Evolutionary conservation across 2,329 filamentous ascomycete species (phyloP), one percentile per base, ranked within the genome.

Genomic region (Claviceps capensis): DNA sequence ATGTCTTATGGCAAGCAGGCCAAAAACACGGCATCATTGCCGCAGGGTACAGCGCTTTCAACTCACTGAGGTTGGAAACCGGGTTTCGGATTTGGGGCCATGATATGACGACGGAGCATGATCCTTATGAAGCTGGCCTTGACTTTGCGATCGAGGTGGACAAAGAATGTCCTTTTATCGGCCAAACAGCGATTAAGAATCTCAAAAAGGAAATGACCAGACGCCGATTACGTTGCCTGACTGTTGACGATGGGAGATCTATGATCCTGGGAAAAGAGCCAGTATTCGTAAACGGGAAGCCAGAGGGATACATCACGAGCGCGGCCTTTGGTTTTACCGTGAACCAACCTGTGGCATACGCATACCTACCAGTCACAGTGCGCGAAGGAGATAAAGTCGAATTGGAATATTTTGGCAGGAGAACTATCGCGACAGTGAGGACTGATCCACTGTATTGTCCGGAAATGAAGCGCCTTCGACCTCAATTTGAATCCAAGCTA

Each of bases 261-360:
- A 67, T 82, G 56, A 70, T 82, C 0, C 62, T 83, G 1, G 79
- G 79, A 5, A 82, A 82, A 59, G 80, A 83, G 60, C 80, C 81
- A 0, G 77, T 83, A 0, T 81, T 74, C 51, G 56, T 69, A 14
- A 60, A 72, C 2, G 72, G 71, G 8, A 63, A 71, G 51, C 56
- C 72, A 0, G 67, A 67, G 1, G 79, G 81, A 0, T 83, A 83
- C 55, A 69, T 83, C 26, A 82, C 78, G 2, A 82, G 71, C 49
- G 74, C 79, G 1, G 78, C 75, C 0, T 83, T 82, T 58, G 80
- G 76, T 0, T 82, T 78, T 58, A 78, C 75, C 0, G 60, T 83
- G 9, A 64, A 76, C 26, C 80, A 76, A 61, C 79, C 80, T 0
- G 68, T 82, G 13, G 79, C 77, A 0, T 82, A 77, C 60, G 74